A percentile compares a stretch with the other conserved stretches of the same genome.
phyloP scores from a whole-genome alignment of 2,329 filamentous ascomycete species.

The Cryphonectria nitschkei region DNA sequence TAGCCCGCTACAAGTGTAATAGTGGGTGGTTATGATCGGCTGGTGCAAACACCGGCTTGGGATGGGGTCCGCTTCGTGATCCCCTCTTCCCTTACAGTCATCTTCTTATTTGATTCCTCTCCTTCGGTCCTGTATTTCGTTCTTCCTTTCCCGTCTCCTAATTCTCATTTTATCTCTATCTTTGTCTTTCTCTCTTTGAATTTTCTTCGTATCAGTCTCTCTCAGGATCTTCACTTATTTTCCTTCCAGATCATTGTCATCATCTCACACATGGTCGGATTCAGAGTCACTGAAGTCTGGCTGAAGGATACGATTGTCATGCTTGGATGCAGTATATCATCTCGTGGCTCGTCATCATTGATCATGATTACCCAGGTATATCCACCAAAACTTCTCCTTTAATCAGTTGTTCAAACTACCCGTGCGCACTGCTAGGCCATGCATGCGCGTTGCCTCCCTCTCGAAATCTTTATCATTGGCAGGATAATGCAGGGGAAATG shows the following conservation, averaged over 20 bases:
- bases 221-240: neutral
- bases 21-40: neutral
- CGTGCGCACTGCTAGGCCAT: conserved; percentile 27
- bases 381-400: conserved; percentile 21
- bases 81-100: neutral
- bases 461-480: conserved; percentile 15
- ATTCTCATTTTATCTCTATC: neutral
- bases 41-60: conserved; percentile 1
- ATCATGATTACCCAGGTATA: conserved; percentile 30
- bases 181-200: neutral
- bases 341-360: conserved; percentile 30
- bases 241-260: neutral
- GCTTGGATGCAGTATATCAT: conserved; percentile 26
- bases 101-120: neutral
- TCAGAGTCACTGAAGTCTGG: neutral
- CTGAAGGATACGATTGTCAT: conserved; percentile 19
- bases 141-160: neutral
- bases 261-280: neutral
- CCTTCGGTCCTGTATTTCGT: neutral
- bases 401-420: conserved; percentile 29
- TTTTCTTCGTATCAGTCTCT: neutral
- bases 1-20: conserved; percentile 8
- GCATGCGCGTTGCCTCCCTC: conserved; percentile 25
- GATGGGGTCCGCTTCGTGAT: neutral
- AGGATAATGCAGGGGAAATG: neutral